Base-by-base conservation (phyloP, 2,329 filamentous ascomycete species). In the Tympanopsis confertula region DNA sequence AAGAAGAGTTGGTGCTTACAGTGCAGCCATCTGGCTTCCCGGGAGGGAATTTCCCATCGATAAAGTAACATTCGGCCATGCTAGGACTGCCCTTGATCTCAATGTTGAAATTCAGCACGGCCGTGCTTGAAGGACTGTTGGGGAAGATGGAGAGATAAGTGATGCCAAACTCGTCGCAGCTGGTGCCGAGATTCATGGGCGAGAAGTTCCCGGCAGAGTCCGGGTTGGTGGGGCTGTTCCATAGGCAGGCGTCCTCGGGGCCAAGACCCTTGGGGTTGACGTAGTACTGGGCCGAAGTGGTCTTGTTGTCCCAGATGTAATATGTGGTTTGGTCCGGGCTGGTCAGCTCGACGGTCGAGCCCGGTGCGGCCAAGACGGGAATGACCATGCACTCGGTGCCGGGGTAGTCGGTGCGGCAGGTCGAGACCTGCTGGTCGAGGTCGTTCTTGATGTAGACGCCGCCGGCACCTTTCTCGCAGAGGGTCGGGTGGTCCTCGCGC, bases 341-440 rank as follows among this genome's bases (percentile, higher is more conserved):
- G 54, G 84, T 86, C 46, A 98, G 63, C 24, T 68, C 61, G 42
- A 75, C 63, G 19, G 62, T 70, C 36, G 61, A 51, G 41, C 83
- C 83, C 38, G 82, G 62, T 4, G 59, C 46, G 32, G 81, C 69
- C 15, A 33, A 33, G 12, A 88, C 64, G 35, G 89, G 85, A 41
- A 96, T 72, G 39, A 83, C 85, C 78, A 94, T 89, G 50, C 70
- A 70, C 66, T 98, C 91, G 41, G 78, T 87, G 54, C 30, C 89
- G 44, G 91, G 91, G 63, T 98, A 98, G 59, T 95, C 87, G 46
- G 91, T 96, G 59, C 86, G 86, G 76, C 91, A 98, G 48, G 94
- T 73, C 33, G 82, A 72, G 19, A 85, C 81, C 32, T 71, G 62
- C 26, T 73, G 54, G 36, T 59, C 53, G 22, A 95, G 69, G 39